Base-by-base conservation (phyloP, 176 grass and related monocot genomes). In the Oryza officinalis region DNA sequence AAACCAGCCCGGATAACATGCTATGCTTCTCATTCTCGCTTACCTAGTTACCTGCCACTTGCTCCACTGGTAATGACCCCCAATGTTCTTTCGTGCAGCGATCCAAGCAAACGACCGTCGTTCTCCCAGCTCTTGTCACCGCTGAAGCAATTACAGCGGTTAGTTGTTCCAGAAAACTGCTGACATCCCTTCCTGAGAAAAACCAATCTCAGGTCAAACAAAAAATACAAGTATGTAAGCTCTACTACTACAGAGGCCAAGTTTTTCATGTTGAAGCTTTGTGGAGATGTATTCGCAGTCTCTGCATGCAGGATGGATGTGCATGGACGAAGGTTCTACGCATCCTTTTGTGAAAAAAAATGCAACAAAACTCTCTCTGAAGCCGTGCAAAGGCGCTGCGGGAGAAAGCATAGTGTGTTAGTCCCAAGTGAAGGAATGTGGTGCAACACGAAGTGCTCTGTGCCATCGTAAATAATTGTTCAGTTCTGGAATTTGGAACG, bases 71-170 rank as follows among this genome's bases (percentile, higher is more conserved):
- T 22, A 68, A 57, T 47, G 45, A 82, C 32, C 7, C 50, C 52
- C 20, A n/a, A 50, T 4, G 8, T 81, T 87, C 67, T 71, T 71
- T 87, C 63, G 35, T 90, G 63, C 91, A 99, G 96, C 27, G 93
- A 94, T 45, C 96, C 91, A 70, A 92, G 80, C 77, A 94, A 90
- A 47, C 91, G 96, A 26, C 96, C 96, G 25, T 92, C 96, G 20
- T 96, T 99, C 86, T 87, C 93, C 70, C 91, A 94, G 85, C 93
- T 99, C 37, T 67, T 96, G 74, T 86, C 81, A 67, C 86, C 91
- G 83, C 78, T 94, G 35, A 99, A 96, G 84, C 83, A 94, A 87
- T 75, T 99, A 81, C 81, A 89, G 22, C 77, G 81, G 72, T 87
- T 99, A 77, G 83, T 88, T 85, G 85, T 86, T 83, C 63, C 78